Base-by-base conservation (phyloP, 352 stramenopile genomes). In the Phytophthora boehmeriae region DNA sequence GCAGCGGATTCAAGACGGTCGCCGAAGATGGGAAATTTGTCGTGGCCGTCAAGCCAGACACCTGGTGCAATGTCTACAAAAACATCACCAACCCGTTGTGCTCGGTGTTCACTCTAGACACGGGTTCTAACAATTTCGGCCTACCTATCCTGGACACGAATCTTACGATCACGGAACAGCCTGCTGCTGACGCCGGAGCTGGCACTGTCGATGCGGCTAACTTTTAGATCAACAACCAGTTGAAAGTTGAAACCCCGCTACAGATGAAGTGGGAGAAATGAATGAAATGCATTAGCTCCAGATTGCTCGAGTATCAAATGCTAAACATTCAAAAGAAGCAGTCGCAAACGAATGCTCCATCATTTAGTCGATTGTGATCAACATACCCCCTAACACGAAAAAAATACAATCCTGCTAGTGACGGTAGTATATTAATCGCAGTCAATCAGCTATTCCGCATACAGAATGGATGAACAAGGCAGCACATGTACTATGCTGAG, bases 51-150 rank as follows among this genome's bases (percentile, higher is more conserved):
- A 89, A 86, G 50, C 77, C 82, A 11, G 72, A 91, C 6, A 83
- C 71, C 3, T 84, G 86, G 63, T 96, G 88, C 60, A 56, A 86
- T 16, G 76, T 88, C 20, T 83, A 90, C 73, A 67, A 75, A 42
- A 64, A 59, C 22, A 59, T 66, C 46, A 66, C 59, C 1, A 66
- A 83, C 42, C 62, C 70, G 34, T 49, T 88, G 1, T 88, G 76
- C 35, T 69, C 70, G 5, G 59, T 55, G 32, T 87, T 89, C 59
- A 68, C 43, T 10, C 54, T 81, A n/a, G 35, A 73, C n/a, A 73
- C 59, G 28, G 57, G 63, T 10, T 43, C 49, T 35, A 44, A 58
- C 36, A 68, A 13, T 17, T 68, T 68, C 30, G 53, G 53, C 6
- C 52, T 68, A 5, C 59, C 52, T 16, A 51, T 52, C 43, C 51